Evolutionary conservation across 2,329 filamentous ascomycete genomes (phyloP), one percentile per base, ranked within the genome.

Genomic region (Acrocalymma vagum): DNA sequence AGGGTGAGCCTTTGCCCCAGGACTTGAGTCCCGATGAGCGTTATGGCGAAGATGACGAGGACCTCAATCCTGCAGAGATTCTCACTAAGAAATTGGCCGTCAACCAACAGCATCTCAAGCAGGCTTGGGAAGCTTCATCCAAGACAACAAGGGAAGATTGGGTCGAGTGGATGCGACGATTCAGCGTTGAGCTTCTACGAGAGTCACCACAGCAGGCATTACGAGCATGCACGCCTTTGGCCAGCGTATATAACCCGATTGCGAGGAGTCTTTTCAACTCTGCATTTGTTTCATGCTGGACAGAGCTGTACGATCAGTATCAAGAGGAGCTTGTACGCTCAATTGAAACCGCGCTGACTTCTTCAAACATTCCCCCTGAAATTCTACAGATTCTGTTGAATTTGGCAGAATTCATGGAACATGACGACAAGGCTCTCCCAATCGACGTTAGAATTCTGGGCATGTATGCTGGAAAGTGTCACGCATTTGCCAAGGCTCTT

Each of bases 391-490:
- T 96, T 33, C 78, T 99, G 18, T 83, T 99, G 32, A 99, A 99
- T 62, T 80, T 99, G 34, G 94, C 94, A 15, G 94, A 99, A 67
- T 99, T 99, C 69, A 99, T 99, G 94, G 94, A 99, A 67, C 94
- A 99, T 63, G 95, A 99, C 59, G 94, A 99, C 69, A 99, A 99
- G 70, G 93, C 95, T 10, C 76, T 99, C 36, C 94, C 94, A 2
- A 99, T 99, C 49, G 95, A 99, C 64, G 96, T 99, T 51, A 81
- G 94, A 32, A 91, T 94, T 8, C 80, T 99, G 9, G 95, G 95
- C 21, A 88, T 93, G 64, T 95, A 97, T 68, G 94, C 94, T 32
- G 93, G 89, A 14, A 93, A 95, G 60, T 99, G 95, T 56, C 94
- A 99, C 70, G 95, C 94, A 4, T 99, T 95, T 65, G 94, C 94